Percentiles rank a stretch among this genome's conserved stretches.
Conservation (phyloP, 2,329 filamentous ascomycete genomes). For the Aspergillus amoenus region DNA sequence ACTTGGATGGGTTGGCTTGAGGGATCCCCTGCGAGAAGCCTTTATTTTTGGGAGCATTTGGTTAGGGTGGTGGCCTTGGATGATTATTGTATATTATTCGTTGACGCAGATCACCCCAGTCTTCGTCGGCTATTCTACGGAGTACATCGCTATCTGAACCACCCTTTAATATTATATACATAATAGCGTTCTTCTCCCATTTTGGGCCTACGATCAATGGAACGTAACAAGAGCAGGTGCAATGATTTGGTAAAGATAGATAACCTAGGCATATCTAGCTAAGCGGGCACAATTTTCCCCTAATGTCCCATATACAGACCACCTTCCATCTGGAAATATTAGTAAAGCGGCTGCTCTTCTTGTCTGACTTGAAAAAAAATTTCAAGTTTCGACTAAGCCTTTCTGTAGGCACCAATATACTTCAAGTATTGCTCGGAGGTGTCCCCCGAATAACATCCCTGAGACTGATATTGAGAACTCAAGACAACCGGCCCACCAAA, state of each 20-base stretch:
- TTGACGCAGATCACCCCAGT: neutral
- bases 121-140: neutral
- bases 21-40: neutral
- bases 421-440: constrained; percentile 5
- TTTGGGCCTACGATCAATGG: neutral
- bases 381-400: neutral
- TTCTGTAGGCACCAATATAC: constrained; percentile 13
- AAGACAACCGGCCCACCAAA: constrained; percentile 10
- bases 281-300: constrained; percentile 23
- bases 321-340: constrained; percentile 13
- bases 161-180: neutral
- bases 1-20: neutral
- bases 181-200: neutral
- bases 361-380: neutral
- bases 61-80: neutral
- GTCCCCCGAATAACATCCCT: constrained; percentile 3
- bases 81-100: neutral
- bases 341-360: constrained; percentile 8
- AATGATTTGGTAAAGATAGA: constrained; percentile 14
- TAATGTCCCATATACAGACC: constrained; percentile 9
- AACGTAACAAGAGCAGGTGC: neutral
- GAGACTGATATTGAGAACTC: neutral
- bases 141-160: neutral
- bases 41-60: neutral
- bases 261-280: constrained; percentile 23